Percentiles rank a stretch among this genome's conserved stretches.
phyloP scores from a whole-genome alignment of 1,284 basidiomycete genomes.

The Sanghuangporus baumii region DNA sequence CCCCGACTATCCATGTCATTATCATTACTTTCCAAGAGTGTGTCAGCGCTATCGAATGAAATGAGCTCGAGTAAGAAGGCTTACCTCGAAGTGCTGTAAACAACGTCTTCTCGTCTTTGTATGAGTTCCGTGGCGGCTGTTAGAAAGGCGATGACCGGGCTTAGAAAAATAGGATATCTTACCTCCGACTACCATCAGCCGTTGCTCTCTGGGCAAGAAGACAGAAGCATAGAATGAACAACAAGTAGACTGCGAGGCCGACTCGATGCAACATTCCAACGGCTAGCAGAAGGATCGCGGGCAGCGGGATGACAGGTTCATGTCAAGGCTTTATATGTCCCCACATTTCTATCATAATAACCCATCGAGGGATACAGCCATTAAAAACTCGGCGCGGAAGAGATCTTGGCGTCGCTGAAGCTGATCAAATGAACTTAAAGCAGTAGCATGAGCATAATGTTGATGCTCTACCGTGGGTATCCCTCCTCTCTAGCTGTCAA shows the following conservation, averaged over 20 bases:
- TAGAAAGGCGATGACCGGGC: background rate
- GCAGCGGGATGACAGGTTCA: background rate
- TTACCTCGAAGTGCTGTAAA: background rate
- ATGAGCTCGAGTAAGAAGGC: background rate
- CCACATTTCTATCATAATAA: background rate
- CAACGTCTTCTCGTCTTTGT: background rate
- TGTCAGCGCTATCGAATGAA: background rate
- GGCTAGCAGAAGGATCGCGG: background rate
- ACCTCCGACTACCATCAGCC: background rate
- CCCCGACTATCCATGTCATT: background rate
- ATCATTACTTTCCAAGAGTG: background rate
- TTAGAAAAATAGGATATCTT: background rate
- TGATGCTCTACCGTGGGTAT: constrained; percentile 1
- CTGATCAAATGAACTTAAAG: background rate
- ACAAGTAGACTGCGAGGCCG: background rate
- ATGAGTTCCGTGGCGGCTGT: background rate
- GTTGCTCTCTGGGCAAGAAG: too few species aligned
- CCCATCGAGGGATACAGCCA: background rate
- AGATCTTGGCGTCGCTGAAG: background rate
- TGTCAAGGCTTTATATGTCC: background rate
- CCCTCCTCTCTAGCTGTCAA: background rate
- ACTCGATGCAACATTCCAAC: background rate
- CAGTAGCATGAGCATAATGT: background rate
- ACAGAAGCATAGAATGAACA: background rate
- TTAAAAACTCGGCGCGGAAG: background rate